Evolutionary conservation across 2,329 filamentous ascomycete species (phyloP).

Genomic region (Xylaria sp.): DNA sequence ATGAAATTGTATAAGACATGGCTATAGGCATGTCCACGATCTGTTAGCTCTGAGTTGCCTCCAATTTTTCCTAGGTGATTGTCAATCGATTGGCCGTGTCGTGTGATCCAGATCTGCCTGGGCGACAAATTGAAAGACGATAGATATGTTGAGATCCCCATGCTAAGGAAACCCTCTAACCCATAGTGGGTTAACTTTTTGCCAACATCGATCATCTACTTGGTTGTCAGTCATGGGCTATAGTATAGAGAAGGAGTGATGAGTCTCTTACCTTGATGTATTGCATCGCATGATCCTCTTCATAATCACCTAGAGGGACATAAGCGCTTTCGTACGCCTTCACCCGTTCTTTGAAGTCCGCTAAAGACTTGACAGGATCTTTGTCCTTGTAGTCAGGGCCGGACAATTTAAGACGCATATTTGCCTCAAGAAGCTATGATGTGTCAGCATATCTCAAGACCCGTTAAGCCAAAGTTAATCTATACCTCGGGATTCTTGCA

Average conservation of each 20-base stretch:
- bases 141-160: conserved; percentile 92
- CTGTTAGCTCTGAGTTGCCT: conserved; percentile 83
- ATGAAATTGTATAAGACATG: conserved; percentile 85
- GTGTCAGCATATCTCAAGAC: conserved; percentile 14
- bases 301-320: conserved; percentile 86
- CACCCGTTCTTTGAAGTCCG: conserved; percentile 93
- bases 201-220: conserved; percentile 92
- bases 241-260: background rate
- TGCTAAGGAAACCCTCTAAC: conserved; percentile 89
- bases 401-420: conserved; percentile 96
- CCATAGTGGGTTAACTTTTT: conserved; percentile 92
- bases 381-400: conserved; percentile 96
- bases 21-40: conserved; percentile 82
- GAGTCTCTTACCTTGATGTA: conserved; percentile 76
- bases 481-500: conserved; percentile 79
- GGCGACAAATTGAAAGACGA: conserved; percentile 97
- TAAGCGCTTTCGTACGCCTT: conserved; percentile 95
- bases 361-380: conserved; percentile 84
- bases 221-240: conserved; percentile 42
- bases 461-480: conserved; percentile 11
- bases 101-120: conserved; percentile 96
- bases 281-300: conserved; percentile 89
- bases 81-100: conserved; percentile 91
- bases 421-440: conserved; percentile 81
- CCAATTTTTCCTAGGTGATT: conserved; percentile 90